phyloP scores from a whole-genome alignment of 345 rosid genomes.

The Streptanthus diversifolius region DNA sequence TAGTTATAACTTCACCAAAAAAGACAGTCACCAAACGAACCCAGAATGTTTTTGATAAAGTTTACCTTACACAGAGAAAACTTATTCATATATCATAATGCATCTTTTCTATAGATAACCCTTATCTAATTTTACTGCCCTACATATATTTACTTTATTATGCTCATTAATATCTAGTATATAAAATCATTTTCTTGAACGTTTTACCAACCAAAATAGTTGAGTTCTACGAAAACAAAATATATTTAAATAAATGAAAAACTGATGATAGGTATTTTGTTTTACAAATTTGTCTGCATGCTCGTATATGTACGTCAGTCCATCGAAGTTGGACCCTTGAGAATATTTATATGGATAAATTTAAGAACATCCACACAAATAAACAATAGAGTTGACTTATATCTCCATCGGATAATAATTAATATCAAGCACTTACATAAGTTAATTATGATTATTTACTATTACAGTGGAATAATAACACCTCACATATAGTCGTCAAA shows the following conservation, averaged over 20 bases:
- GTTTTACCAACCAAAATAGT: conserved; percentile 9
- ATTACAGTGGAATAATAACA: conserved; percentile 9
- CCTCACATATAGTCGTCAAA: neutral
- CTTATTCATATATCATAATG: neutral
- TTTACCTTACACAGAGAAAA: neutral
- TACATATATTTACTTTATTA: neutral
- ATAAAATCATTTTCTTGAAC: neutral
- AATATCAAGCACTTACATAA: conserved; percentile 8
- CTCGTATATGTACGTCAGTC: conserved; percentile 8
- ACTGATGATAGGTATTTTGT: neutral
- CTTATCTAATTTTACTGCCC: neutral
- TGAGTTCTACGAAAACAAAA: neutral
- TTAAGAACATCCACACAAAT: neutral
- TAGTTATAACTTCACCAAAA: neutral
- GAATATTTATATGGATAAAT: neutral
- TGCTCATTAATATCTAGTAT: neutral
- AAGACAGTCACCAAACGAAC: neutral
- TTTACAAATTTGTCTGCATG: conserved; percentile 21
- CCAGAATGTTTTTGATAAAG: neutral
- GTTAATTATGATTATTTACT: conserved; percentile 11
- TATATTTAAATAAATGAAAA: neutral
- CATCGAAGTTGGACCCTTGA: conserved; percentile 20
- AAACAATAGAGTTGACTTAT: conserved; percentile 25
- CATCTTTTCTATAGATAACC: neutral
- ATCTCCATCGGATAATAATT: neutral